phyloP scores from a whole-genome alignment of 441 rosid genomes.

The Mallotus japonicus region DNA sequence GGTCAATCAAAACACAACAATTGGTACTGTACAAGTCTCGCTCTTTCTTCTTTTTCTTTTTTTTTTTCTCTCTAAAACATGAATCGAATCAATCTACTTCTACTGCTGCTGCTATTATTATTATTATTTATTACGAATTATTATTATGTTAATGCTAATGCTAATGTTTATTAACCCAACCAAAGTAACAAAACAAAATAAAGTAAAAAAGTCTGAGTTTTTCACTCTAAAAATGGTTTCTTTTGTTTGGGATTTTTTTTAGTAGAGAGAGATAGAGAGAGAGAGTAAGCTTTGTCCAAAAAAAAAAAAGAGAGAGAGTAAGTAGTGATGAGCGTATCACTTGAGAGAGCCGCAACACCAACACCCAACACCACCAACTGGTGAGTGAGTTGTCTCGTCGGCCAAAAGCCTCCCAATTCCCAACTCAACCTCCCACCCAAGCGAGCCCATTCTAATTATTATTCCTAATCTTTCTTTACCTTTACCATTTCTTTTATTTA shows the following conservation, averaged over 20 bases:
- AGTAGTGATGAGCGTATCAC: constrained; percentile 21
- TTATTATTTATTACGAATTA: too few relatives aligned
- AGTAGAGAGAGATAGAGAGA: background rate
- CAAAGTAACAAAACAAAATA: too few relatives aligned
- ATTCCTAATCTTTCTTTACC: background rate
- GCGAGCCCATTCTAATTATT: background rate
- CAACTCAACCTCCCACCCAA: too few relatives aligned
- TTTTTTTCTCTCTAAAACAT: constrained; percentile 13
- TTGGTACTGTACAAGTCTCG: background rate
- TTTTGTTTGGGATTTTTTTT: background rate
- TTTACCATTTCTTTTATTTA: background rate
- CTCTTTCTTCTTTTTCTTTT: constrained; percentile 3
- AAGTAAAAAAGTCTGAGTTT: background rate
- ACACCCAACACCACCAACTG: constrained; percentile 23
- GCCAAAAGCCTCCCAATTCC: constrained; percentile 18
- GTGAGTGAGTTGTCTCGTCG: constrained; percentile 62
- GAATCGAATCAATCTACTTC: background rate
- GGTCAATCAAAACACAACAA: constrained; percentile 20
- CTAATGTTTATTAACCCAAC: too few relatives aligned
- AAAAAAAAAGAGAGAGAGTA: background rate
- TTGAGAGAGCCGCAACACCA: constrained; percentile 47
- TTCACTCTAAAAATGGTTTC: background rate
- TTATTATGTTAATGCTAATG: too few relatives aligned
- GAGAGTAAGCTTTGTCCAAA: too few relatives aligned
- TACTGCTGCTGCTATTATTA: background rate